phyloP scores from a whole-genome alignment of 164 flowering plant genomes.

The Kalanchoe fedtschenkoi region DNA sequence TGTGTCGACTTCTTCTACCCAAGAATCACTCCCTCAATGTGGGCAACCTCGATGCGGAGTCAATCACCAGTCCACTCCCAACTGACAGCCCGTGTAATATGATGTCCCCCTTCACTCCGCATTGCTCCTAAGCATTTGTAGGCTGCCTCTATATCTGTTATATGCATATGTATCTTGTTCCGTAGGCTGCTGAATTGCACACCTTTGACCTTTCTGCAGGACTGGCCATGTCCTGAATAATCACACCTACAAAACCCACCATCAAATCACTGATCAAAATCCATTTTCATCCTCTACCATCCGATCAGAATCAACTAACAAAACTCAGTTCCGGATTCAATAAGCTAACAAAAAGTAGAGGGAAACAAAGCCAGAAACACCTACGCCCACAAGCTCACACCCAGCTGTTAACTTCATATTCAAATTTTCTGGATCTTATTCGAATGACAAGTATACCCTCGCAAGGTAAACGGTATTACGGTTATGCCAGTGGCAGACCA shows the following conservation, averaged over 20 bases:
- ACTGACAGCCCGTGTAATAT: conserved; percentile 86
- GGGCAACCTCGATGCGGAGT: conserved; percentile 56
- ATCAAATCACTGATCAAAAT: neutral
- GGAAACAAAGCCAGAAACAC: conserved; percentile 3
- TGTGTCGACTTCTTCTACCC: too few relatives aligned
- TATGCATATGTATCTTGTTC: conserved; percentile 90
- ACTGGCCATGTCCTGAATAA: conserved; percentile 91
- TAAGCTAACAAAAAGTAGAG: neutral
- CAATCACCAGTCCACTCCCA: too few relatives aligned
- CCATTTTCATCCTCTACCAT: too few relatives aligned
- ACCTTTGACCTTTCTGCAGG: conserved; percentile 92
- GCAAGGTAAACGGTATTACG: too few relatives aligned
- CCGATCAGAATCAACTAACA: too few relatives aligned
- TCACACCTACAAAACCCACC: conserved; percentile 55
- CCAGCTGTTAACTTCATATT: conserved; percentile 55
- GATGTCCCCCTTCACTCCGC: conserved; percentile 71
- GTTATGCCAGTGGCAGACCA: too few relatives aligned
- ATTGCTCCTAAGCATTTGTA: too few relatives aligned
- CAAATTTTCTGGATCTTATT: too few relatives aligned
- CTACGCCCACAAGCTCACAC: conserved; percentile 78
- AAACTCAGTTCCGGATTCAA: neutral
- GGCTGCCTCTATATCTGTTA: too few relatives aligned
- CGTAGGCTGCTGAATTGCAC: conserved; percentile 43
- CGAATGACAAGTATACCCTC: too few relatives aligned
- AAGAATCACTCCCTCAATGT: conserved; percentile 59